phyloP scores from a whole-genome alignment of 192 early-diverging fungal species.

The Linnemannia hyalina region DNA sequence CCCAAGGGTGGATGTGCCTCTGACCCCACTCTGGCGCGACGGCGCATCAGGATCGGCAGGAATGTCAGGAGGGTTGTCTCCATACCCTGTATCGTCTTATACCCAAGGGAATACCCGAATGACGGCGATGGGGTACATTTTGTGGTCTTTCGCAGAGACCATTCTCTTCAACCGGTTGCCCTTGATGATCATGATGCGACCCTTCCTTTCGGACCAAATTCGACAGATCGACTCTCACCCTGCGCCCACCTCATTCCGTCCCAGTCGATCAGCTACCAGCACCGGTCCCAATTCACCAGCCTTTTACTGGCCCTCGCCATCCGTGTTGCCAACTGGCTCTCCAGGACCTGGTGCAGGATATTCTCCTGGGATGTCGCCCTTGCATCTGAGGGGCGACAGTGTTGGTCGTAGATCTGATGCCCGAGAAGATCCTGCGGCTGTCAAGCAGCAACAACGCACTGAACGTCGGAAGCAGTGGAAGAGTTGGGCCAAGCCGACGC shows the following conservation, averaged over 20 bases:
- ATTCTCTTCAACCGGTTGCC: constrained; percentile 63
- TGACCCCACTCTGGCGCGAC: constrained; percentile 14
- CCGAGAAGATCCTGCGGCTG: neutral
- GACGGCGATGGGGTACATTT: constrained; percentile 59
- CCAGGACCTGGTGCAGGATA: neutral
- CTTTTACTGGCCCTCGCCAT: constrained; percentile 31
- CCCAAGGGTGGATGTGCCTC: constrained; percentile 26
- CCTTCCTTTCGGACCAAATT: constrained; percentile 59
- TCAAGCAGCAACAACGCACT: constrained; percentile 11
- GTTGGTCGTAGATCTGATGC: neutral
- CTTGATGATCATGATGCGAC: constrained; percentile 60
- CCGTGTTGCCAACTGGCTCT: neutral
- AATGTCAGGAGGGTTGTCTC: neutral
- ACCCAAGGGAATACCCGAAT: constrained; percentile 9
- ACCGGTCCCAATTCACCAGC: constrained; percentile 32
- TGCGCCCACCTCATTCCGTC: constrained; percentile 1
- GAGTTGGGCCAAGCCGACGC: constrained; percentile 59
- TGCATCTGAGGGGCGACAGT: constrained; percentile 11
- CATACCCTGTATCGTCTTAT: constrained; percentile 4
- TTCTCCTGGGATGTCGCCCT: constrained; percentile 22
- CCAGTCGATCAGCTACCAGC: constrained; percentile 23
- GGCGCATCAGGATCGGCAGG: neutral
- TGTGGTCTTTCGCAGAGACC: constrained; percentile 69
- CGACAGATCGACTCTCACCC: constrained; percentile 31
- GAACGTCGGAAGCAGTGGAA: constrained; percentile 58